These are phyloP conservation scores for Aspergillus clavatus DNA, from an alignment of 2,329 filamentous ascomycete genomes.

Conservation along the genomic window DNA sequence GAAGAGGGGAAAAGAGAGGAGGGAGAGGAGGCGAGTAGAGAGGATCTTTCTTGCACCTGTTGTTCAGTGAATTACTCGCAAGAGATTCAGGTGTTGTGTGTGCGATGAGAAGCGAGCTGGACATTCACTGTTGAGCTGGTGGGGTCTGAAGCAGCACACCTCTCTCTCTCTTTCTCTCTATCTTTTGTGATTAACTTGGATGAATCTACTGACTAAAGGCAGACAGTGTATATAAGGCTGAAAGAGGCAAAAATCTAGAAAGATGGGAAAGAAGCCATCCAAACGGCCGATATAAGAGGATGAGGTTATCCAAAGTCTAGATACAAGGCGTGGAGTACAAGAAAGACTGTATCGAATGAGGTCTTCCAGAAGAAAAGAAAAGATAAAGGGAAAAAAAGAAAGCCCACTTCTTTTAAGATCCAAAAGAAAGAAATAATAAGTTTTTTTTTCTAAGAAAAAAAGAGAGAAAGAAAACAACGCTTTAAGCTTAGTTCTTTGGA, in stretches of 20 bases:
- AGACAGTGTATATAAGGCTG: background rate
- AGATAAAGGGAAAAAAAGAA: background rate
- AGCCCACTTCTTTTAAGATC: background rate
- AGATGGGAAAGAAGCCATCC: background rate
- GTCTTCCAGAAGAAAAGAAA: slow-evolving; percentile 1
- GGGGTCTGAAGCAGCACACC: slow-evolving; percentile 2
- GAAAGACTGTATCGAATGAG: background rate
- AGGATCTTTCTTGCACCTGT: slow-evolving; percentile 3
- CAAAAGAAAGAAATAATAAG: slow-evolving; percentile 1
- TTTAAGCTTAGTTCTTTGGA: slow-evolving; percentile 1
- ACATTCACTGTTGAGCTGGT: slow-evolving; percentile 11
- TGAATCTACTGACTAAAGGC: background rate
- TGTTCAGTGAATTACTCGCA: slow-evolving; percentile 5
- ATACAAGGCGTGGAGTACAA: background rate
- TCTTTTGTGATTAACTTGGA: slow-evolving; percentile 5
- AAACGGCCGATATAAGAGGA: background rate
- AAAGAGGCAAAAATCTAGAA: background rate
- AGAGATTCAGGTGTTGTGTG: slow-evolving; percentile 4
- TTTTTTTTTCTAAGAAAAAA: background rate
- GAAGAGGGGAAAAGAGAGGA: slow-evolving; percentile 7
- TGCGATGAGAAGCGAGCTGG: slow-evolving; percentile 8
- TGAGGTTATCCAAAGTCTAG: background rate
- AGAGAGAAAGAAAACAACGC: slow-evolving; percentile 2
- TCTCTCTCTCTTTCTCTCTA: background rate
- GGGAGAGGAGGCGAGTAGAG: slow-evolving; percentile 8